Percentiles rank a stretch among this genome's conserved stretches.
Evolutionary conservation across 441 rosid species (phyloP).

Genomic region (Jatropha podagrica): DNA sequence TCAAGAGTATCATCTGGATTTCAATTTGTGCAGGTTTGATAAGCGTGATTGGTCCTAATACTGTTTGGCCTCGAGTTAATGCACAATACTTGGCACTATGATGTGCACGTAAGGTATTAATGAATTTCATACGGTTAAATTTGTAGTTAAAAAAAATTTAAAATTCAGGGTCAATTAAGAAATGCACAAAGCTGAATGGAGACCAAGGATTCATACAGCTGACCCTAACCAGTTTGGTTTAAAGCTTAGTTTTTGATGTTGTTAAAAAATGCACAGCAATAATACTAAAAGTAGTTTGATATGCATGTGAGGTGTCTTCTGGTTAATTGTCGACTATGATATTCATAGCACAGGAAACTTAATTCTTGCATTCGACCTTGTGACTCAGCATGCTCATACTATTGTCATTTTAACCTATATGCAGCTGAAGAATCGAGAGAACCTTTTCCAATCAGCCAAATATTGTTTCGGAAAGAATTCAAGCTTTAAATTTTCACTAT

Average conservation of each 20-base stretch:
- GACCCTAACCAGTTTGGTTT: too few relatives aligned
- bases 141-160: neutral
- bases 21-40: neutral
- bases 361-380: neutral
- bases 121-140: neutral
- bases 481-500: slow-evolving; percentile 59
- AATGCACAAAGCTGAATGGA: too few relatives aligned
- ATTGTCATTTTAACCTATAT: neutral
- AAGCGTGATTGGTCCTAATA: neutral
- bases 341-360: neutral
- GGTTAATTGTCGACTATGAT: neutral
- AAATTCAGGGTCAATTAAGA: too few relatives aligned
- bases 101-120: too few relatives aligned
- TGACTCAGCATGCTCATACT: neutral
- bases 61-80: neutral
- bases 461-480: slow-evolving; percentile 89
- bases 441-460: slow-evolving; percentile 78
- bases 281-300: neutral
- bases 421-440: slow-evolving; percentile 8
- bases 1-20: neutral
- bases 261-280: neutral
- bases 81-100: neutral
- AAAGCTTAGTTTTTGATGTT: too few relatives aligned
- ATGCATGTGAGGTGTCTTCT: neutral
- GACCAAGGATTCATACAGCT: too few relatives aligned